Conservation (phyloP, 2,329 filamentous ascomycete genomes). For the Stagonosporopsis chrysanthemi region DNA sequence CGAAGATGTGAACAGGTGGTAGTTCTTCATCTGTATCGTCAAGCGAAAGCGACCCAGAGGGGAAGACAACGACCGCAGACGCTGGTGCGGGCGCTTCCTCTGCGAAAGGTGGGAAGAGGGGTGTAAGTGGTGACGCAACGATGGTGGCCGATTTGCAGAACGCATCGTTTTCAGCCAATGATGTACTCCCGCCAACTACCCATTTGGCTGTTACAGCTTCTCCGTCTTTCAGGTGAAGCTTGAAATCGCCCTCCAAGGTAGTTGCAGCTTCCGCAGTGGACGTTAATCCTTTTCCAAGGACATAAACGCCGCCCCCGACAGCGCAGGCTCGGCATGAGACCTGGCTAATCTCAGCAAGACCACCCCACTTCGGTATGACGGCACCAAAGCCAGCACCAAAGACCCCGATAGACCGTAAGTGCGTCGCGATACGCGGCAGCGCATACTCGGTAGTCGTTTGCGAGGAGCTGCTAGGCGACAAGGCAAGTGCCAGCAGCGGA, state of each 20-base stretch:
- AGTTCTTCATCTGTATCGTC: constrained; percentile 27
- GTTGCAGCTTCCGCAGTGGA: constrained; percentile 8
- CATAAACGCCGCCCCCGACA: constrained; percentile 90
- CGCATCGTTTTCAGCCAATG: constrained; percentile 11
- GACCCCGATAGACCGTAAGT: constrained; percentile 84
- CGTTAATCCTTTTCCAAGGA: constrained; percentile 74
- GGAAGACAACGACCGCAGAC: constrained; percentile 73
- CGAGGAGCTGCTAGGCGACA: constrained; percentile 68
- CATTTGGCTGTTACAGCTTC: constrained; percentile 64
- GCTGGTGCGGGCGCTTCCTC: constrained; percentile 81
- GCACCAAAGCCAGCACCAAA: constrained; percentile 91
- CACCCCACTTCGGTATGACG: constrained; percentile 92
- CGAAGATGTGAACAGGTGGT: constrained; percentile 66
- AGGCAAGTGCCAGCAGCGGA: constrained; percentile 72
- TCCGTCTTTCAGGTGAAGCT: constrained; percentile 64
- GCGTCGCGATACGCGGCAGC: constrained; percentile 75
- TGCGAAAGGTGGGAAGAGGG: constrained; percentile 72
- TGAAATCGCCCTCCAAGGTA: constrained; percentile 37
- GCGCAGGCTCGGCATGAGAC: constrained; percentile 89
- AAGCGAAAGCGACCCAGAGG: constrained; percentile 62
- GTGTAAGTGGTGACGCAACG: constrained; percentile 69
- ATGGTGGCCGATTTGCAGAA: constrained; percentile 72
- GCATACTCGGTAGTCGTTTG: constrained; percentile 71
- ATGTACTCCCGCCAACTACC: constrained; percentile 57
- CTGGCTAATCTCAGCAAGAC: constrained; percentile 86